Evolutionary conservation across 768 basidiomycete species (phyloP).

Genomic region (Boletus rubropictus): DNA sequence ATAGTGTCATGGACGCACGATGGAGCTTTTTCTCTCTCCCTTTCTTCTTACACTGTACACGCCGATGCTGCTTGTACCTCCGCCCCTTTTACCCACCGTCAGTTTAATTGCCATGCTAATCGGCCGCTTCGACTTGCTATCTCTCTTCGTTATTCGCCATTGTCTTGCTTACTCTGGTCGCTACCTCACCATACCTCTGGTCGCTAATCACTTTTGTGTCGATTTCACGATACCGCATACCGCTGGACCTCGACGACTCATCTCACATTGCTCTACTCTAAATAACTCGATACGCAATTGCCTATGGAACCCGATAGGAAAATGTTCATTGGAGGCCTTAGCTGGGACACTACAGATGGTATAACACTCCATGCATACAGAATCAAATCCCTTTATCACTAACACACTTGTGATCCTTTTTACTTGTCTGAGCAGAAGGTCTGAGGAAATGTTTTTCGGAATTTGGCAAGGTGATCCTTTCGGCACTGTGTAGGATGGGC

Average conservation of each 20-base stretch:
- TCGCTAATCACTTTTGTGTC: conserved; percentile 31
- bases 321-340: conserved; percentile 87
- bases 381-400: conserved; percentile 23
- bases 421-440: conserved; percentile 42
- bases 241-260: conserved; percentile 31
- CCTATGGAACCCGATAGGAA: conserved; percentile 52
- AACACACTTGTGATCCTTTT: conserved; percentile 20
- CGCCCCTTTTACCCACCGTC: conserved; percentile 13
- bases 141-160: conserved; percentile 23
- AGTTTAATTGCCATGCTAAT: conserved; percentile 28
- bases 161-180: conserved; percentile 29
- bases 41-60: conserved; percentile 16
- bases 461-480: conserved; percentile 60
- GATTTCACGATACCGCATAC: conserved; percentile 33
- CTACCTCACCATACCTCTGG: conserved; percentile 33
- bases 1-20: conserved; percentile 27
- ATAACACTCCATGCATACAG: conserved; percentile 30
- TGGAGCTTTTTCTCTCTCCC: conserved; percentile 5
- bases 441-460: conserved; percentile 69
- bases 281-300: conserved; percentile 28
- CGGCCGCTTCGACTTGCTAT: conserved; percentile 20
- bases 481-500: background rate
- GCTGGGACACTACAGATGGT: conserved; percentile 93
- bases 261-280: conserved; percentile 26
- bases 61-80: conserved; percentile 14